phyloP scores from a whole-genome alignment of 305 asterid species.

The Fraxinus greggii region DNA sequence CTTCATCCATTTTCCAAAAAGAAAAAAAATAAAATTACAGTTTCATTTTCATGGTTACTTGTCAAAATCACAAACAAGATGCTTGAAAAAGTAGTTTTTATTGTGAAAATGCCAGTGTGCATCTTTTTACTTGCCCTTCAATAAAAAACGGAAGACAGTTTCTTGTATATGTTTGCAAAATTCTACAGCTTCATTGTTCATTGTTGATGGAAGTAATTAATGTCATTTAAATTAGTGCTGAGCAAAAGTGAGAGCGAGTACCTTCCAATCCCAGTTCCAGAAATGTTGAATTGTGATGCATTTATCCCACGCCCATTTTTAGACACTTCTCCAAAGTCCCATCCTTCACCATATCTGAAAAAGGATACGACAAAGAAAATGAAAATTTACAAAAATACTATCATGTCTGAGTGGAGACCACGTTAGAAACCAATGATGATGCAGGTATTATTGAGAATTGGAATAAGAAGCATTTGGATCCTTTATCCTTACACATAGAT shows the following conservation, averaged over 20 bases:
- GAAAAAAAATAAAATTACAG: not conserved
- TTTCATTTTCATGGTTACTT: not conserved
- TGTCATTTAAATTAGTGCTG: not conserved
- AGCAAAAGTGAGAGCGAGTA: slow-evolving; percentile 26
- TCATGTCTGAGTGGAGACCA: not conserved
- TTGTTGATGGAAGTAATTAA: not conserved
- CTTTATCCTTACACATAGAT: slow-evolving; percentile 65
- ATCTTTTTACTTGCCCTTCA: not conserved
- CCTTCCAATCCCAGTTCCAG: slow-evolving; percentile 98
- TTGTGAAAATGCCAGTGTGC: not conserved
- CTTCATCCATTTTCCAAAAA: not conserved
- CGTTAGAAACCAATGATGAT: not conserved
- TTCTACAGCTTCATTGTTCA: not conserved
- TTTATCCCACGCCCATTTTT: slow-evolving; percentile 85
- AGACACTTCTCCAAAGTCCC: slow-evolving; percentile 98
- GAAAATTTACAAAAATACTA: not conserved
- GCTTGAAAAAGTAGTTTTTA: not conserved
- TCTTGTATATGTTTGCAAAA: not conserved
- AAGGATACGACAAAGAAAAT: not conserved
- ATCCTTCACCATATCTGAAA: slow-evolving; percentile 96
- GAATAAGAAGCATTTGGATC: not conserved
- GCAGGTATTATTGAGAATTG: not conserved
- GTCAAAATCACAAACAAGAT: not conserved
- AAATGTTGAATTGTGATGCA: slow-evolving; percentile 83
- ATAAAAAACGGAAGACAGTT: not conserved